Evolutionary conservation across 2,329 filamentous ascomycete genomes (phyloP), one percentile per base, ranked within the genome.

Genomic region (Trichophyton benhamiae): DNA sequence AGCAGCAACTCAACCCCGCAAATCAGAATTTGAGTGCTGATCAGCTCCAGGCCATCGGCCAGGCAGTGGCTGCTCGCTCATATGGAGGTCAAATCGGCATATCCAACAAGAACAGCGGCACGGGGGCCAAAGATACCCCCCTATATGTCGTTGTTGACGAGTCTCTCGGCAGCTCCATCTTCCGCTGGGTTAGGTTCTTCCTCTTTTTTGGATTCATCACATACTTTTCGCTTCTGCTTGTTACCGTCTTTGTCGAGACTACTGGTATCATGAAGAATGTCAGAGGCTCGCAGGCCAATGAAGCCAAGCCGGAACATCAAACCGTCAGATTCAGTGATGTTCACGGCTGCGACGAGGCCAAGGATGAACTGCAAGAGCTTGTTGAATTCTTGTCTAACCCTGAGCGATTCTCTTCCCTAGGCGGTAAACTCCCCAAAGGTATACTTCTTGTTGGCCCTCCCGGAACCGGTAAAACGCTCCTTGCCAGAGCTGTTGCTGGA

Each of bases 91-190:
- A 87, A 70, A 76, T 88, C 63, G 77, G 77, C 60, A 75, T 79
- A 53, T 76, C 76, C 61, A 70, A 69, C 62, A 76, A 76, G 63
- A 73, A 74, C 33, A 70, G 71, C 53, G 85, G 85, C 44, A 84
- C 83, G 57, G 91, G 91, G 38, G 82, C 81, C 30, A 95, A 91
- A 75, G 86, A 87, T 42, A 85, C 88, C 55, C 92, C 92, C n/a
- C 83, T 99, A 30, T 91, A 97, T 71, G 94, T 99, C 48, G 88
- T 97, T 11, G 90, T 99, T 4, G 91, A 97, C 69, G 94, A 99
- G 74, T 90, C 89, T 15, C 80, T 88, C 59, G 85, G 88, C 61
- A 85, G 83, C 65, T 82, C 83, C 36, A 80, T 96, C 63, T 96
- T 96, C 76, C 89, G 90, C 72, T 96, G 91, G 91, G 78, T 92